Evolutionary conservation across 2,329 filamentous ascomycete species (phyloP), one percentile per base, ranked within the genome.

Genomic region (Harringtonia aguacate): DNA sequence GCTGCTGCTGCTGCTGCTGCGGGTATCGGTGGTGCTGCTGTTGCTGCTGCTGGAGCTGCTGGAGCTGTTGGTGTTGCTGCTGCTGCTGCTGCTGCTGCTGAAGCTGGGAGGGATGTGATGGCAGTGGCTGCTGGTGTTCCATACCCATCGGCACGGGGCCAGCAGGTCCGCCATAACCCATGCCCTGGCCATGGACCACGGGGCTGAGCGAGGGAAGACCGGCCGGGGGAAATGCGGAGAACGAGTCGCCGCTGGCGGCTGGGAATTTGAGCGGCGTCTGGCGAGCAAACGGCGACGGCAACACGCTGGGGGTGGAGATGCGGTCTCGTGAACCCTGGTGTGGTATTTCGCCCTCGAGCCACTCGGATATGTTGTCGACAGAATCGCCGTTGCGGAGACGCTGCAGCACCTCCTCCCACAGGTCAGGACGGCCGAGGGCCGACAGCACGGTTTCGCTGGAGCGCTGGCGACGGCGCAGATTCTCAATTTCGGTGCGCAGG

Each of bases 401-500:
- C 18, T 64, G 60, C 43, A 81, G 50, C 3, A 80, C 68, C 30
- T 77, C 72, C 47, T 75, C 71, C 64, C 70, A 70, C 8, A 71
- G 56, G 7, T 72, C 68, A 3, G 72, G 63, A 12, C 66, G 66
- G 6, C 63, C 58, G 38, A 81, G 66, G 10, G 76, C 77, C 4
- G 68, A 61, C 24, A 81, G 61, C 39, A 81, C 68, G 27, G 67
- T 67, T 22, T 80, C 72, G 56, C 62, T 76, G 36, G 69, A 69
- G 20, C 67, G 69, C 53, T 79, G 72, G 35, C 72, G 69, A 15
- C 65, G 65, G 39, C 72, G 72, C 30, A 81, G 60, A 22, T 59
- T 60, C 43, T 81, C 77, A 47, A 81, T 77, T 53, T 81, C 77
- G 53, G 62, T 64, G 36, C 77, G 70, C 6, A 81, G 66, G 42